Conservation (phyloP, 139 green algal genomes). For the Coelastrella sp. region DNA sequence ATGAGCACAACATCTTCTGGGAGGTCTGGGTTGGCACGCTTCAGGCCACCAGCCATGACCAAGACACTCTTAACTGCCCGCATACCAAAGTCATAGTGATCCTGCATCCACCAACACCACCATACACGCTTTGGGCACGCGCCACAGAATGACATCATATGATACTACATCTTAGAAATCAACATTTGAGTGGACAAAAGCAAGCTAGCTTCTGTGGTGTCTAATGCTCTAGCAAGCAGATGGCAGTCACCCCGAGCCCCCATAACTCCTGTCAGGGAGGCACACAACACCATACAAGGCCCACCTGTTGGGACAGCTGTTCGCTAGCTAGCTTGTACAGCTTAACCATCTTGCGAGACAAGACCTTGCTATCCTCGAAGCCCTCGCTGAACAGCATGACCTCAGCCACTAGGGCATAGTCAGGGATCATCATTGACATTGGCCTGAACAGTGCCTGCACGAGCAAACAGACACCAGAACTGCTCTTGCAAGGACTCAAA, state of each 20-base stretch:
- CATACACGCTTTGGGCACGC: too few relatives aligned
- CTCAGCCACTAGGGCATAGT: constrained; percentile 72
- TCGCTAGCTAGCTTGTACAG: constrained; percentile 94
- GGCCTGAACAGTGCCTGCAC: constrained; percentile 84
- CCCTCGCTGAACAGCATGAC: constrained; percentile 92
- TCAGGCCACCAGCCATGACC: constrained; percentile 87
- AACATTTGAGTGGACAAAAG: too few relatives aligned
- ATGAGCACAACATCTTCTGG: constrained; percentile 78
- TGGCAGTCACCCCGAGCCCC: too few relatives aligned
- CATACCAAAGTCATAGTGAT: constrained; percentile 82
- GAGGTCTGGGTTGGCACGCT: constrained; percentile 80
- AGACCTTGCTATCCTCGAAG: constrained; percentile 85
- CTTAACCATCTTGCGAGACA: constrained; percentile 92
- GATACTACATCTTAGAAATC: too few relatives aligned
- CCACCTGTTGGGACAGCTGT: constrained; percentile 89
- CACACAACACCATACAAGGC: not conserved
- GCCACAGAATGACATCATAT: too few relatives aligned
- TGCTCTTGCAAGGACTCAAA: too few relatives aligned
- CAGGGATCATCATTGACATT: constrained; percentile 92
- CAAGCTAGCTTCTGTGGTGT: too few relatives aligned
- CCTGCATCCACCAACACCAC: constrained; percentile 30
- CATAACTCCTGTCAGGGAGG: too few relatives aligned
- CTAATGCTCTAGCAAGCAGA: too few relatives aligned
- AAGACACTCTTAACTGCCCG: constrained; percentile 90
- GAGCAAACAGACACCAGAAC: not conserved